A percentile compares a stretch with the other conserved stretches of the same genome.
phyloP scores from a whole-genome alignment of 495 filamentous ascomycete genomes.

The Annulohypoxylon stygium region DNA sequence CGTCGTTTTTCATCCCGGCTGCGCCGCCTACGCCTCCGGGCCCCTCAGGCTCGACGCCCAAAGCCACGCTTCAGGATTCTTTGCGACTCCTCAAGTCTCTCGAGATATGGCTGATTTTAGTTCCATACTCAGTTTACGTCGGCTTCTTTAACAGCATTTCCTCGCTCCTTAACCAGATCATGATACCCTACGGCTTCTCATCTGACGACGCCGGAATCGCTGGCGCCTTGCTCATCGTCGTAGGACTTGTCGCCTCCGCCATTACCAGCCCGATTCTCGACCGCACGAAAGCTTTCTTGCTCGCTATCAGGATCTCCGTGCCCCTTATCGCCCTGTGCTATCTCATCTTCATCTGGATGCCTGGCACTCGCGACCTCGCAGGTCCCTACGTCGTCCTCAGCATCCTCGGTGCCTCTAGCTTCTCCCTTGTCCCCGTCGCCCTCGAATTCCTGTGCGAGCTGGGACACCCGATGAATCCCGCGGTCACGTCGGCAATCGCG shows the following conservation, averaged over 20 bases:
- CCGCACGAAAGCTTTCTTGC: constrained; percentile 81
- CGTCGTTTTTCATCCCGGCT: constrained; percentile 87
- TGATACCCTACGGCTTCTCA: constrained; percentile 82
- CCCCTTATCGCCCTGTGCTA: constrained; percentile 81
- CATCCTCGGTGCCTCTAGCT: constrained; percentile 84
- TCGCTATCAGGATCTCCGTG: constrained; percentile 78
- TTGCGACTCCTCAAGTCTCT: constrained; percentile 63
- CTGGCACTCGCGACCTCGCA: constrained; percentile 73
- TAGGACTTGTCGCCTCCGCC: constrained; percentile 83
- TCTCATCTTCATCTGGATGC: constrained; percentile 84
- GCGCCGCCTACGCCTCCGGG: constrained; percentile 79
- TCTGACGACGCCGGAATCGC: constrained; percentile 89
- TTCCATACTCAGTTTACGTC: constrained; percentile 87
- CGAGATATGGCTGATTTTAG: constrained; percentile 81
- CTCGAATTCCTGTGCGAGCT: constrained; percentile 90
- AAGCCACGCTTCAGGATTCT: constrained; percentile 65
- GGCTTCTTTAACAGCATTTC: constrained; percentile 94
- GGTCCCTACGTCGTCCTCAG: constrained; percentile 77
- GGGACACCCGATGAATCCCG: constrained; percentile 88
- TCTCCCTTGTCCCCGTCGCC: constrained; percentile 83
- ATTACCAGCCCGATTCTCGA: constrained; percentile 85
- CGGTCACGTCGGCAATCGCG: constrained; percentile 82
- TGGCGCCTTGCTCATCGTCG: constrained; percentile 89
- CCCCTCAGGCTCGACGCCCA: constrained; percentile 59
- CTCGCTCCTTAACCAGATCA: constrained; percentile 89